These are phyloP conservation scores for Auxenochlorella pyrenoidosa DNA, from an alignment of 139 green algal genomes.

Conservation along the genomic window DNA sequence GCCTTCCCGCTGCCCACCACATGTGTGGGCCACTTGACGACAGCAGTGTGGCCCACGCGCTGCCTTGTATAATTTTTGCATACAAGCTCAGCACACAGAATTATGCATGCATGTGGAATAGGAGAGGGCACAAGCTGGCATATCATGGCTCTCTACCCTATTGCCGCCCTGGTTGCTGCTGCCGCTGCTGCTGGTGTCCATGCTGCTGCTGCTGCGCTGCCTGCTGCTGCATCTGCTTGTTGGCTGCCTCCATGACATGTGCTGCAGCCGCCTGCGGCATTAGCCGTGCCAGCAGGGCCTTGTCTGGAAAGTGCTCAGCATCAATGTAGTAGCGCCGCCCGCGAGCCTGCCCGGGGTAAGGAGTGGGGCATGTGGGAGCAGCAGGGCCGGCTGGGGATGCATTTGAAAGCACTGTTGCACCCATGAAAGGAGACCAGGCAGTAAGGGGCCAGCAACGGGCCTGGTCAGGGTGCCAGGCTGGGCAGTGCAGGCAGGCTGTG, in stretches of 20 bases:
- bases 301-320: slow-evolving; percentile 31
- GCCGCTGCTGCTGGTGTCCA: slow-evolving; percentile 12
- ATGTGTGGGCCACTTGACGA: too few species aligned
- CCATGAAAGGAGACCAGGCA: too few species aligned
- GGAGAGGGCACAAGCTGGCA: too few species aligned
- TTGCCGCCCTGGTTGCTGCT: neutral
- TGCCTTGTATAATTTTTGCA: too few species aligned
- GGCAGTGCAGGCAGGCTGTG: too few species aligned
- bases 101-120: neutral
- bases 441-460: too few species aligned
- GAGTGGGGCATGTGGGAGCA: too few species aligned
- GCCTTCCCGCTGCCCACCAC: neutral
- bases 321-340: slow-evolving; percentile 14
- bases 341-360: neutral
- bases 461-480: too few species aligned
- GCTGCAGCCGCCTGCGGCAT: slow-evolving; percentile 33
- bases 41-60: too few species aligned
- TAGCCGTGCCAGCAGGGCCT: slow-evolving; percentile 45
- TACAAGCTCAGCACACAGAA: too few species aligned
- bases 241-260: neutral
- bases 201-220: neutral
- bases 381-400: too few species aligned
- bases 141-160: neutral
- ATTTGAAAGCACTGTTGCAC: too few species aligned
- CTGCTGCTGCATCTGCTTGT: slow-evolving; percentile 17